phyloP scores from a whole-genome alignment of 352 stramenopile genomes.

The Globisporangium canariense region DNA sequence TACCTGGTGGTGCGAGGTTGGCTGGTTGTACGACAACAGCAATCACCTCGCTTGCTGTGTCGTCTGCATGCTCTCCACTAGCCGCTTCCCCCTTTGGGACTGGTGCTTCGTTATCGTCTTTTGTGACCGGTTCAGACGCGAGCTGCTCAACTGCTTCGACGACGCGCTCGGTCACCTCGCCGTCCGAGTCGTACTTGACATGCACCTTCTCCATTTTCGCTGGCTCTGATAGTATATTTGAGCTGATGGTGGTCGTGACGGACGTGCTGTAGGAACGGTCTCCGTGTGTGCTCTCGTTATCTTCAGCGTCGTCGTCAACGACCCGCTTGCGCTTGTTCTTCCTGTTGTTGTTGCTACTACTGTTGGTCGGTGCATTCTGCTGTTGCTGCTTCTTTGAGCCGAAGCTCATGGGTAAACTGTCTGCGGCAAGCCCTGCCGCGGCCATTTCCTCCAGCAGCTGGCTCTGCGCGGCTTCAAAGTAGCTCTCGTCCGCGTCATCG shows the following conservation, averaged over 20 bases:
- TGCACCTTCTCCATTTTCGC: slow-evolving; percentile 45
- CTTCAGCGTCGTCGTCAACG: neutral
- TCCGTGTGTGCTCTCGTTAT: neutral
- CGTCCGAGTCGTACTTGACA: slow-evolving; percentile 65
- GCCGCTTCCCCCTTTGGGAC: neutral
- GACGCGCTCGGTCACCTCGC: slow-evolving; percentile 41
- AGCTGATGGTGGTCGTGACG: neutral
- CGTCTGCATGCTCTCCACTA: neutral
- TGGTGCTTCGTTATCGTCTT: neutral
- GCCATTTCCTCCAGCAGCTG: slow-evolving; percentile 63
- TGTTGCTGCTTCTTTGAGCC: slow-evolving; percentile 21
- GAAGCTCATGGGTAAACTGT: slow-evolving; percentile 58
- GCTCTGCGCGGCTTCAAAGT: slow-evolving; percentile 53
- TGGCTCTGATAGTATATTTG: neutral
- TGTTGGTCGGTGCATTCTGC: neutral
- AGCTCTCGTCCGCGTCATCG: slow-evolving; percentile 12
- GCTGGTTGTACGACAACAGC: neutral
- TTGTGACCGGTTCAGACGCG: neutral
- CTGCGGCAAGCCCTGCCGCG: slow-evolving; percentile 40
- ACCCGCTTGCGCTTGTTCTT: slow-evolving; percentile 6
- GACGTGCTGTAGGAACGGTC: neutral
- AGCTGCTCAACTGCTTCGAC: slow-evolving; percentile 34
- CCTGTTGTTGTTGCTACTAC: neutral
- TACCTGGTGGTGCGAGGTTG: neutral
- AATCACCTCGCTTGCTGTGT: no score